Conservation (phyloP, 1,284 basidiomycete species). For the Irpex rosettiformis region DNA sequence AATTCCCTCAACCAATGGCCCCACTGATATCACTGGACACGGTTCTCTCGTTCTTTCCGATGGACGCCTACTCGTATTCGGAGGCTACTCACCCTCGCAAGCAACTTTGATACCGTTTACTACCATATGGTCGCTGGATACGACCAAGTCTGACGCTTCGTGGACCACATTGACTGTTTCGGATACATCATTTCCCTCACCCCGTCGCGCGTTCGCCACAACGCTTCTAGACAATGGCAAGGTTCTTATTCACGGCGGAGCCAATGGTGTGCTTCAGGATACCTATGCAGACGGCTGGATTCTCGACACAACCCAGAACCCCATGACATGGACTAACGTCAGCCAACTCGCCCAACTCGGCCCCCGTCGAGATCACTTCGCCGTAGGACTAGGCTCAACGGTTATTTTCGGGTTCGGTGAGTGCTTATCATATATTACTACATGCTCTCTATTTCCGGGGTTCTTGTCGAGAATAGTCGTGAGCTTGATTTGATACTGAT, state of each 20-base stretch:
- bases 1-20: slow-evolving; percentile 53
- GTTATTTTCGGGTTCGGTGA: slow-evolving; percentile 79
- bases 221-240: slow-evolving; percentile 49
- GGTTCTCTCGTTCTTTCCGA: slow-evolving; percentile 62
- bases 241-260: slow-evolving; percentile 76
- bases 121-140: slow-evolving; percentile 65
- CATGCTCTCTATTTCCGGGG: not conserved
- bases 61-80: slow-evolving; percentile 71
- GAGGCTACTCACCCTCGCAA: slow-evolving; percentile 59
- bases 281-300: slow-evolving; percentile 74
- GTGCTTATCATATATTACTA: slow-evolving; percentile 22
- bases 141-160: slow-evolving; percentile 35
- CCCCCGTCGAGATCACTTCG: slow-evolving; percentile 69
- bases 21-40: slow-evolving; percentile 71
- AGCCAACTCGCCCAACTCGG: slow-evolving; percentile 53
- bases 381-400: slow-evolving; percentile 53
- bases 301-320: slow-evolving; percentile 55
- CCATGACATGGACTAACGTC: slow-evolving; percentile 55
- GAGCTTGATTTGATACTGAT: slow-evolving; percentile 5
- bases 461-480: not conserved
- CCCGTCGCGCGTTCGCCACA: slow-evolving; percentile 69
- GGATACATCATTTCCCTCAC: slow-evolving; percentile 42
- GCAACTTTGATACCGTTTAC: slow-evolving; percentile 51
- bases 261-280: slow-evolving; percentile 52
- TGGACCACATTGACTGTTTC: slow-evolving; percentile 52